Conservation (phyloP, 768 basidiomycete species). For the Psilocybe cyanescens region DNA sequence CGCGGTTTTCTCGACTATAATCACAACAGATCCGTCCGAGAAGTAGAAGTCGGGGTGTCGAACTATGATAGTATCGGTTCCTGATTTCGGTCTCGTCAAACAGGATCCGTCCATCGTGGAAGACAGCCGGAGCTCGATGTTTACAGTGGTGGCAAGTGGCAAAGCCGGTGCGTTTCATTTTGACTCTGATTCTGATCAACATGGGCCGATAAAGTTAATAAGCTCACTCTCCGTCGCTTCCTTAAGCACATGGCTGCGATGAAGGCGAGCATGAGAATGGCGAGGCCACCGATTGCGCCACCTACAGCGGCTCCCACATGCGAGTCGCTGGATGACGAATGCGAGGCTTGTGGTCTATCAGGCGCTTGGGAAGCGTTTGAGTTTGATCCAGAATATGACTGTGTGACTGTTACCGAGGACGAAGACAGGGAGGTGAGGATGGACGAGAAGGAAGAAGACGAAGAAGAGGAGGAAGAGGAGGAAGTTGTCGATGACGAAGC, state of each 20-base stretch:
- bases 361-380: not conserved
- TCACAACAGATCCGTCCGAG: slow-evolving; percentile 42
- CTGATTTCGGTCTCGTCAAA: not conserved
- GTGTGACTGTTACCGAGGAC: not conserved
- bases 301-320: not conserved
- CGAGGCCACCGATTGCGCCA: not conserved
- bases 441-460: too few species aligned
- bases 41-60: slow-evolving; percentile 40
- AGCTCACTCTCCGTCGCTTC: not conserved
- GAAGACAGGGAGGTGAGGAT: not conserved
- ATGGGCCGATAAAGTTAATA: not conserved
- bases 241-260: not conserved
- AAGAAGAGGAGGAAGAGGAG: not conserved
- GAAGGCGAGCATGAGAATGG: not conserved
- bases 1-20: slow-evolving; percentile 34
- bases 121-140: not conserved
- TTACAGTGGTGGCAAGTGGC: not conserved
- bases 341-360: too few species aligned
- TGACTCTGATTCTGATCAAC: not conserved
- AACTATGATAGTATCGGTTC: slow-evolving; percentile 6
- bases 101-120: slow-evolving; percentile 3
- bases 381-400: not conserved
- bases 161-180: not conserved
- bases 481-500: not conserved
- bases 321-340: not conserved